Conservation (phyloP, 2,329 filamentous ascomycete genomes). For the Macrophomina phaseolina region DNA sequence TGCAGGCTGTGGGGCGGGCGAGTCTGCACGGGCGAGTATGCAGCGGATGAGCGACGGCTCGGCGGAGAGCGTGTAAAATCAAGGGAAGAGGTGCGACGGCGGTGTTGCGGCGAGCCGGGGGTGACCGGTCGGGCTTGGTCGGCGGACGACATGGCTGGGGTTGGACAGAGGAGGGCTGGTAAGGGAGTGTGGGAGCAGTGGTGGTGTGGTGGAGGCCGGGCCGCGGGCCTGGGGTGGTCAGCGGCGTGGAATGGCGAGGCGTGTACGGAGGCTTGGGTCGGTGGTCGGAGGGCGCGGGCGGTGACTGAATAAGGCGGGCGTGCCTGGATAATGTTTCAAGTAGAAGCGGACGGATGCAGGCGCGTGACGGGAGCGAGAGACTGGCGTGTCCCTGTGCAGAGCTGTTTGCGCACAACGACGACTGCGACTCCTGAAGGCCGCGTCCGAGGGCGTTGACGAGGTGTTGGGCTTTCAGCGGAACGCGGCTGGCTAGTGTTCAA, state of each 20-base stretch:
- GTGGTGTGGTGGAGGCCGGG: conserved; percentile 5
- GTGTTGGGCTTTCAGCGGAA: conserved; percentile 6
- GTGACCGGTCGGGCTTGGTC: conserved; percentile 25
- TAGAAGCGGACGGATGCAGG: conserved; percentile 12
- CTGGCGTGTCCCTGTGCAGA: conserved; percentile 12
- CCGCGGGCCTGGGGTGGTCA: conserved; percentile 14
- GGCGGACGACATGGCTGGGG: conserved; percentile 18
- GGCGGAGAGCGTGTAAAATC: conserved; percentile 46
- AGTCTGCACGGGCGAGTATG: conserved; percentile 52
- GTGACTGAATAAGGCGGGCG: conserved; percentile 12
- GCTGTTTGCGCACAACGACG: neutral
- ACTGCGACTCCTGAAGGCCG: conserved; percentile 9
- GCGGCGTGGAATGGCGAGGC: neutral
- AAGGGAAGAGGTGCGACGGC: conserved; percentile 48
- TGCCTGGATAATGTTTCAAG: conserved; percentile 13
- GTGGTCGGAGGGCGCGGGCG: conserved; percentile 10
- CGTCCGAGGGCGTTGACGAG: conserved; percentile 4
- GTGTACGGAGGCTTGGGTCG: neutral
- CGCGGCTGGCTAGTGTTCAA: neutral
- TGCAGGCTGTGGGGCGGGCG: conserved; percentile 42
- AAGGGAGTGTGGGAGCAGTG: neutral
- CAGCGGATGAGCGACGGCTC: conserved; percentile 49
- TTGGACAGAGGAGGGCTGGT: neutral
- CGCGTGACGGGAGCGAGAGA: conserved; percentile 25
- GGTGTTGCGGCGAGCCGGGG: conserved; percentile 29